Percentiles rank a stretch among this genome's conserved stretches.
Conservation (phyloP, 2,329 filamentous ascomycete species). For the Leptographium galeiforme region DNA sequence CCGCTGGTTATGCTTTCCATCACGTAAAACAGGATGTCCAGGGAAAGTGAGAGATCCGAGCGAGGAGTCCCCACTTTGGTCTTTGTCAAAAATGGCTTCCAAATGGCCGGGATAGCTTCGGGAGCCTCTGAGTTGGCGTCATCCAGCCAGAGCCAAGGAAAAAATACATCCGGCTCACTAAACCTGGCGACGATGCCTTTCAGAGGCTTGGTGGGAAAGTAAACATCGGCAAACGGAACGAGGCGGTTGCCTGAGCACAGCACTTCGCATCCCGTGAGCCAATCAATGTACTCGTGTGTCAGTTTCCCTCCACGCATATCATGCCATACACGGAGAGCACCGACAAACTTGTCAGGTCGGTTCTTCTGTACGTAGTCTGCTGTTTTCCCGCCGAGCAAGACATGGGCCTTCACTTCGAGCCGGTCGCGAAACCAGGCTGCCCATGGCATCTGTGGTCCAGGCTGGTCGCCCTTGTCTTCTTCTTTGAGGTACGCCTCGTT, state of each 20-base stretch:
- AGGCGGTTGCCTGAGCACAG: background rate
- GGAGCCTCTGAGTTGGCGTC: background rate
- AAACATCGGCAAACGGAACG: background rate
- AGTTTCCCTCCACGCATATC: background rate
- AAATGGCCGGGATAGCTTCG: background rate
- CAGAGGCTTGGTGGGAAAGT: slow-evolving; percentile 6
- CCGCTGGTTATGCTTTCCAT: background rate
- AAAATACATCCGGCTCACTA: slow-evolving; percentile 5
- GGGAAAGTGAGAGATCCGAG: background rate
- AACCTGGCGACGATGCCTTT: slow-evolving; percentile 4
- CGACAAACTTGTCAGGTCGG: background rate
- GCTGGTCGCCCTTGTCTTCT: background rate
- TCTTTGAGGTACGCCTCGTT: background rate
- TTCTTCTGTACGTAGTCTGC: background rate
- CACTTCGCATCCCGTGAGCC: background rate
- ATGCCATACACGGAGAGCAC: background rate
- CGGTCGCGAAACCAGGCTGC: background rate
- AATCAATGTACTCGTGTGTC: background rate
- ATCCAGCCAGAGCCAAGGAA: slow-evolving; percentile 12
- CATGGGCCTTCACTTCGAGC: background rate
- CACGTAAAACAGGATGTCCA: background rate
- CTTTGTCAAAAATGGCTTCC: slow-evolving; percentile 1
- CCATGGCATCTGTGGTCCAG: background rate
- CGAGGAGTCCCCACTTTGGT: background rate
- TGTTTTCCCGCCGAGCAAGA: background rate